Conservation (phyloP, 768 basidiomycete species). For the Podaxis mareebaensis region DNA sequence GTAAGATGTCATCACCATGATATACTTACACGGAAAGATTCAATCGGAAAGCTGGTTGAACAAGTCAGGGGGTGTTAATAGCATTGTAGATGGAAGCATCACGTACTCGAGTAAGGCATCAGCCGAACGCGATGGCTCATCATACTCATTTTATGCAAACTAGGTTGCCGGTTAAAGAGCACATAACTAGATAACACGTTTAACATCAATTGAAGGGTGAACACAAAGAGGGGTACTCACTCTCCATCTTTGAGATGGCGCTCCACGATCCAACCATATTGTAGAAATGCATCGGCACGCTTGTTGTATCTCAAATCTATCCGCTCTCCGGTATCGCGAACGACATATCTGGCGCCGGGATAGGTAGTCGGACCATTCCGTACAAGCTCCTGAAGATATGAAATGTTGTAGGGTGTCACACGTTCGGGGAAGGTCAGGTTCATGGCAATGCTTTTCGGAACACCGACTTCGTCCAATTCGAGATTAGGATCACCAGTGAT, state of each 20-base stretch:
- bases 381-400: conserved; percentile 91
- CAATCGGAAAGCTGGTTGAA: conserved; percentile 80
- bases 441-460: conserved; percentile 94
- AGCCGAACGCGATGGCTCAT: conserved; percentile 98
- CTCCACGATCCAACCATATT: conserved; percentile 99
- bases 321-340: conserved; percentile 95
- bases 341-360: conserved; percentile 95
- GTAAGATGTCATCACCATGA: conserved; percentile 20
- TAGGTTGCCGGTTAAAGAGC: conserved; percentile 97
- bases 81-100: background rate
- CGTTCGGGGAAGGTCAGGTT: conserved; percentile 97
- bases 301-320: conserved; percentile 98
- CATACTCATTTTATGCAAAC: conserved; percentile 99
- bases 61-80: conserved; percentile 14
- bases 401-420: conserved; percentile 97
- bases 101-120: conserved; percentile 97
- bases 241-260: conserved; percentile 98
- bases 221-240: conserved; percentile 50
- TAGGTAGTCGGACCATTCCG: conserved; percentile 93
- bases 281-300: conserved; percentile 90
- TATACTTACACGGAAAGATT: conserved; percentile 92
- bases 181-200: conserved; percentile 58
- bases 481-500: conserved; percentile 99
- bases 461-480: conserved; percentile 95
- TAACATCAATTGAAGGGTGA: background rate